Evolutionary conservation across 371 early-diverging fungal genomes (phyloP).

Genomic region (Enterospora canceri): DNA sequence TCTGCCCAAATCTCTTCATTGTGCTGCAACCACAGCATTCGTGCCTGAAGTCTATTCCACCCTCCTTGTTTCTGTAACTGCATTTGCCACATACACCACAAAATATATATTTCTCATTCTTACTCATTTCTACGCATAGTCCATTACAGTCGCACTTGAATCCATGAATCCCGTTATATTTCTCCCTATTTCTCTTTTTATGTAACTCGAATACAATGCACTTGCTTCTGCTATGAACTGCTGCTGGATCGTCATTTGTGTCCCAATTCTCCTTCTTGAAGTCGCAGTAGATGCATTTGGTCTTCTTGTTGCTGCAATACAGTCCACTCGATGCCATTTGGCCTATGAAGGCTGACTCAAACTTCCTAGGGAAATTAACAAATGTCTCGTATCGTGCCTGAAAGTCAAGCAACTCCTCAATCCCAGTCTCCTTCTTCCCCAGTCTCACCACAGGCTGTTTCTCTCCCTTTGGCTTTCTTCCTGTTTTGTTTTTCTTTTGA

Average conservation of each 20-base stretch:
- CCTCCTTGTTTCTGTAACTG: background rate
- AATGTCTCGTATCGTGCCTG: conserved; percentile 10
- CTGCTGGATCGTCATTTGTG: background rate
- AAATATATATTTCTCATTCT: background rate
- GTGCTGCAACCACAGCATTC: background rate
- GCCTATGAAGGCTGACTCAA: conserved; percentile 6
- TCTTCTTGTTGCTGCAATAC: background rate
- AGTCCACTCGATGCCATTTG: background rate
- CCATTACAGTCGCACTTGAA: background rate
- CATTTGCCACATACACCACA: background rate
- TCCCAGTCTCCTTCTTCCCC: no score
- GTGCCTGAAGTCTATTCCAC: conserved; percentile 2
- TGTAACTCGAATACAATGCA: conserved; percentile 3
- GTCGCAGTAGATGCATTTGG: conserved; percentile 9
- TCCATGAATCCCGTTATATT: background rate
- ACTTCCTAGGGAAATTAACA: conserved; percentile 3
- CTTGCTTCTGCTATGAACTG: background rate
- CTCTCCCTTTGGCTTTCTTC: no score
- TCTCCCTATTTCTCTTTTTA: background rate
- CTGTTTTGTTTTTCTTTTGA: no score
- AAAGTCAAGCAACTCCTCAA: no score
- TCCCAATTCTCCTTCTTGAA: background rate
- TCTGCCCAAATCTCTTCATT: background rate
- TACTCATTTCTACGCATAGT: background rate
- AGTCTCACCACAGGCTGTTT: no score